These are phyloP conservation scores for Cladosporium sp. DNA, from an alignment of 2,329 filamentous ascomycete species.

Conservation along the genomic window DNA sequence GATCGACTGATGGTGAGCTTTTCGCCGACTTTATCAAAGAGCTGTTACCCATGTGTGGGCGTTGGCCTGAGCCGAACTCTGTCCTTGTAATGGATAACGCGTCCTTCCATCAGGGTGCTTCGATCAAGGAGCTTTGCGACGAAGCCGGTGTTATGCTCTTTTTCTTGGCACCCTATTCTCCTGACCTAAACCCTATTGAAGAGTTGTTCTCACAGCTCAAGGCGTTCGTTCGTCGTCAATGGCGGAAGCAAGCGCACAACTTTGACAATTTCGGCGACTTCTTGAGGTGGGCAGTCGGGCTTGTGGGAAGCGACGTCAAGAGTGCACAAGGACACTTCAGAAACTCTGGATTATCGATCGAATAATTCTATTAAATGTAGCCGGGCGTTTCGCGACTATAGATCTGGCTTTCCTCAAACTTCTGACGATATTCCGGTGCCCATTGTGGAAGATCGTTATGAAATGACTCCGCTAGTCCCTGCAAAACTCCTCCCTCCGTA, in stretches of 20 bases:
- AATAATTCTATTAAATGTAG: not conserved
- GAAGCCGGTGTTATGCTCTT: constrained; percentile 11
- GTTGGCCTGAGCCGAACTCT: constrained; percentile 7
- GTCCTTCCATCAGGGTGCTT: not conserved
- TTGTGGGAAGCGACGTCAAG: constrained; percentile 9
- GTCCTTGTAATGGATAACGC: constrained; percentile 1
- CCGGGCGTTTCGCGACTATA: not conserved
- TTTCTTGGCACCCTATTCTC: constrained; percentile 17
- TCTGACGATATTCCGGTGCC: not conserved
- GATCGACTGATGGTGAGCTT: not conserved
- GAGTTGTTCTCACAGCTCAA: constrained; percentile 24
- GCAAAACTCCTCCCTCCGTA: not conserved
- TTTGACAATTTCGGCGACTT: constrained; percentile 11
- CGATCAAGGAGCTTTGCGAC: constrained; percentile 10
- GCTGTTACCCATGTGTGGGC: constrained; percentile 4
- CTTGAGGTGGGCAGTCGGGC: constrained; percentile 2
- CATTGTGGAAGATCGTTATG: not conserved
- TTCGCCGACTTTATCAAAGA: constrained; percentile 4
- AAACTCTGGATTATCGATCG: constrained; percentile 9
- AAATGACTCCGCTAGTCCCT: not conserved
- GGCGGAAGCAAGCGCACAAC: constrained; percentile 5
- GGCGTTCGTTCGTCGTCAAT: constrained; percentile 17
- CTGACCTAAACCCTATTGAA: constrained; percentile 18
- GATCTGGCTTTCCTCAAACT: not conserved
- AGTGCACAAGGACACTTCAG: constrained; percentile 11